Base-by-base conservation (phyloP, 106 monocot genomes). In the Alisma plantagoaquatica region DNA sequence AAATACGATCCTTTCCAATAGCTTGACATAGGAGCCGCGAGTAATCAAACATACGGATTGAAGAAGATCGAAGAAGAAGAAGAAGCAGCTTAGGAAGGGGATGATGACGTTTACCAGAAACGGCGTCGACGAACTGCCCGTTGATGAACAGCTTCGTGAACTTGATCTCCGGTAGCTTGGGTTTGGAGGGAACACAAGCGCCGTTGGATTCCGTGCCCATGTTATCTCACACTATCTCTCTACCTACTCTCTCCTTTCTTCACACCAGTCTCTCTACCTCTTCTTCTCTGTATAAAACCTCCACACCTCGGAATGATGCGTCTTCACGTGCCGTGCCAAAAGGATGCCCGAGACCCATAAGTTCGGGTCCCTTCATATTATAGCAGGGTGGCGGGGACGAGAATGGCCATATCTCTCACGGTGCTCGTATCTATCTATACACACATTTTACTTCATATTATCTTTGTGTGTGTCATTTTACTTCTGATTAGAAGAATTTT, bases 131-230 rank as follows among this genome's bases (percentile, higher is more conserved):
- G 49, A 73, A 73, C 10, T 49, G 17, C 32, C 73, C 73, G 19
- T 73, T 62, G 54, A 73, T 73, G 73, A 73, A 73, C 60, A 73
- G 73, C 54, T 73, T 73, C 0, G 73, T 66, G 66, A 66, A 73
- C 66, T 67, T 73, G 56, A 73, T 73, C 51, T 73, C 71, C 15
- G 60, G 60, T 26, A 41, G 28, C 22, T 31, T 27, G 23, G 25
- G 20, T 4, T 22, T 46, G 46, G 18, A 9, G 48, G 8, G n/a
- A 3, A 7, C 2, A 48, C 17, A 0, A 24, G 10, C 21, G 17
- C 46, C 46, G 21, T 23, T 26, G 22, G 4, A 26, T 20, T 27
- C 10, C 41, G 0, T n/a, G n/a, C n/a, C n/a, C n/a, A 16, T 41
- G 41, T 41, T 41, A 11, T 41, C 35, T 14, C 35, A 6, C 35